A percentile compares a stretch with the other conserved stretches of the same genome.
phyloP scores from a whole-genome alignment of 495 filamentous ascomycete genomes.

The Aspergillus affinis region DNA sequence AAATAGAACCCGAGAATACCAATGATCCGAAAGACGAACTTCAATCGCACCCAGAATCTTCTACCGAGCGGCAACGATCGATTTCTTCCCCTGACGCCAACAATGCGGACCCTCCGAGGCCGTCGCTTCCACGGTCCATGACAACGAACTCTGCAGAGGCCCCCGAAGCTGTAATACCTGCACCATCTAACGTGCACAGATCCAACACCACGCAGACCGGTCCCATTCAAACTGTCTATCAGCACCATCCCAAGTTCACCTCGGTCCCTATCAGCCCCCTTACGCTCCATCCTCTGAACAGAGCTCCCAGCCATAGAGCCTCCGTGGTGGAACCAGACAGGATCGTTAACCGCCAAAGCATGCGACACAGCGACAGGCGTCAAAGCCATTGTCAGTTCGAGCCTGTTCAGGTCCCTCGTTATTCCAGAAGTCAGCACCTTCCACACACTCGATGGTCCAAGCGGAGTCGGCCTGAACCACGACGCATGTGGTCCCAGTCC shows the following conservation, averaged over 20 bases:
- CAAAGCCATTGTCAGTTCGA: constrained; percentile 33
- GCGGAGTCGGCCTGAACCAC: constrained; percentile 26
- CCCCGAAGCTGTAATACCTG: constrained; percentile 35
- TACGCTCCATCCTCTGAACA: constrained; percentile 11
- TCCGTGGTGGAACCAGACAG: constrained; percentile 12
- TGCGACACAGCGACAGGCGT: constrained; percentile 14
- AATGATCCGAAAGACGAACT: neutral
- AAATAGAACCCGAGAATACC: constrained; percentile 17
- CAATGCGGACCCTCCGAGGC: neutral
- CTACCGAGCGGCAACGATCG: constrained; percentile 6
- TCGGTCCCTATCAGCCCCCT: constrained; percentile 33
- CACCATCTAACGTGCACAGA: constrained; percentile 29
- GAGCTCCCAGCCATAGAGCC: constrained; percentile 14
- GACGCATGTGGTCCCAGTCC: constrained; percentile 19
- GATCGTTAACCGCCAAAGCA: constrained; percentile 11
- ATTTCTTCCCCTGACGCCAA: constrained; percentile 5
- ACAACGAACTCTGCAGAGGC: constrained; percentile 43
- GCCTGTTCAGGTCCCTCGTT: constrained; percentile 26
- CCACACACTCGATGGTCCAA: constrained; percentile 20
- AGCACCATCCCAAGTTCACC: constrained; percentile 20
- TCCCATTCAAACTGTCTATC: constrained; percentile 10
- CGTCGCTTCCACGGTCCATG: constrained; percentile 27
- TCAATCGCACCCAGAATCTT: constrained; percentile 5
- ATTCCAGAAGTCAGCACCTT: constrained; percentile 32
- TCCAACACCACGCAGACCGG: constrained; percentile 37